Base-by-base conservation (phyloP, 805 yeast species). In the Barnettozyma californica region DNA sequence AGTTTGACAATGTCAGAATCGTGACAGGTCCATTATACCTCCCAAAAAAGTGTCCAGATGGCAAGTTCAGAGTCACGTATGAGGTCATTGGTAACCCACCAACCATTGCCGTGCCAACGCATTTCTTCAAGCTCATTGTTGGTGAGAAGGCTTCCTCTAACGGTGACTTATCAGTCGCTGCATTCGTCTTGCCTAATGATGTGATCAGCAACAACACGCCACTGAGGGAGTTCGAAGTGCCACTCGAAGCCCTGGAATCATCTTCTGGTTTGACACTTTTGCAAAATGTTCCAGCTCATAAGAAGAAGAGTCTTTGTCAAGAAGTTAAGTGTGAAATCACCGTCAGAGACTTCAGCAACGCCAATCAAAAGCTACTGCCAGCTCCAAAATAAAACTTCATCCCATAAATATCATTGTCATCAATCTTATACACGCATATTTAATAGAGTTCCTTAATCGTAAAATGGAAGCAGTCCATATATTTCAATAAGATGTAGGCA, bases 11-110 rank as follows among this genome's bases (percentile, higher is more conserved):
- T 43, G 96, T 94, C 11, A 74, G 97, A 54, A 75, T 94, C 34
- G 84, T 94, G 62, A 94, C 98, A 0, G 99, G 99, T 2, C 97
- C 99, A 1, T 70, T 94, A 46, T 94, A 83, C 64, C 74, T 94
- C 47, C 99, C 99, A 7, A 83, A 83, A 55, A 71, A 71, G 51
- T 79, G 81, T 53, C 60, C 64, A 2, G 96, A 91, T 62, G 97
- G 95, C 5, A 92, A 92, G 64, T 87, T 71, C 65, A 76, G 84
- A 54, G 96, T 94, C 18, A 70, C 77, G 2, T 94, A 92, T 67
- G 98, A 94, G 68, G 87, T 94, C 38, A 88, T 94, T 63, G 99
- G 99, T 2, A 87, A 89, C 58, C 99, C 99, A 10, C 98, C 99
- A 44, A 87, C 80, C 60, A 76, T 94, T 46, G 98, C 99, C 0